Base-by-base conservation (phyloP, 352 stramenopile species). In the Phytophthora macrochlamydospora region DNA sequence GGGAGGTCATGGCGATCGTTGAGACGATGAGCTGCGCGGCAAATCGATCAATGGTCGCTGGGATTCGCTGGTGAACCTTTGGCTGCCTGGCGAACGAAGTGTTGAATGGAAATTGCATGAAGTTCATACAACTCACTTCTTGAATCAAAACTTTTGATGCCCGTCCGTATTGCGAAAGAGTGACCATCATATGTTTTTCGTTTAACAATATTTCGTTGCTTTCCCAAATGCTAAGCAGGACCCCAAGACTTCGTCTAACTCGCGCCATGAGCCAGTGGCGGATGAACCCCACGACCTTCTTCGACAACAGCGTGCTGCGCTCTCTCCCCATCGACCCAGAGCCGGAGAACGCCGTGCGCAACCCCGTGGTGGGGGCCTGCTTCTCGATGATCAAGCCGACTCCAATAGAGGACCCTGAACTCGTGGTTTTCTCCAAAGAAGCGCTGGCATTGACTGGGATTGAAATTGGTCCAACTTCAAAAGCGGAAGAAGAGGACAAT, bases 221-320 rank as follows among this genome's bases (percentile, higher is more conserved):
- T 24, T 24, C 18, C 18, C 18, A 24, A 24, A 24, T 24, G 18
- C 18, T 24, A 24, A 24, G 18, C 18, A 24, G 18, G 18, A 24
- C 18, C 18, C 18, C 18, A 24, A 24, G 18, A 24, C 18, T 24
- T 24, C 33, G 62, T 29, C 51, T 76, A 13, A 59, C 59, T 28
- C 51, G 66, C 54, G 69, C 53, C 13, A 30, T 61, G n/a, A 76
- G 76, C 51, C 58, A 80, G 46, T 93, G 85, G 85, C 77, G 75
- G 48, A 71, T 68, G 40, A 13, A 71, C 6, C 73, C 70, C 2
- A 51, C 57, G 32, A 56, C 61, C 7, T 56, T 12, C 38, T 87
- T 91, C 51, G 82, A 93, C 67, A 94, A 90, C 56, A 59, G 73
- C 7, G 80, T 88, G 59, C 70, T 92, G 45, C 80, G 82, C 5